Conservation (phyloP, 2,329 filamentous ascomycete genomes). For the Colletotrichum sp. region DNA sequence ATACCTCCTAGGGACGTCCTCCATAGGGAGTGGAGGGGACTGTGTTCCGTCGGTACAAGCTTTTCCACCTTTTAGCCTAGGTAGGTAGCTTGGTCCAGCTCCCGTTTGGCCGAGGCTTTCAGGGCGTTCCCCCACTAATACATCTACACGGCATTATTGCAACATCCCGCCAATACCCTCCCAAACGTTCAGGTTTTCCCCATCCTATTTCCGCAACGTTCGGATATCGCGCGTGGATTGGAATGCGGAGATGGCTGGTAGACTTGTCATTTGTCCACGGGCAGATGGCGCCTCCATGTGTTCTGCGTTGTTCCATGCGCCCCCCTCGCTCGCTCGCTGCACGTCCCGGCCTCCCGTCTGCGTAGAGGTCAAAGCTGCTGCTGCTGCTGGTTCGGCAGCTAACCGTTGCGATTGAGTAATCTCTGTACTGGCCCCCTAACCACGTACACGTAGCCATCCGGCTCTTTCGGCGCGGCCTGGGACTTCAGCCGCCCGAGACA, state of each 20-base stretch:
- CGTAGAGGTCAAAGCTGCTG: not conserved
- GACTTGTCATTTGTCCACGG: not conserved
- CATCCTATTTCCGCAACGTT: not conserved
- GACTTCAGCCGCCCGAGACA: not conserved
- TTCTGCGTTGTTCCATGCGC: not conserved
- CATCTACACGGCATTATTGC: not conserved
- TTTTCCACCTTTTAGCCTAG: not conserved
- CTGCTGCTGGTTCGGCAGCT: not conserved
- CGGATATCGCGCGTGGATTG: not conserved
- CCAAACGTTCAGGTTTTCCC: not conserved
- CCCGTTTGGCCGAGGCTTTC: slow-evolving; percentile 11
- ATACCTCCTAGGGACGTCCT: not conserved
- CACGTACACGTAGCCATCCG: not conserved
- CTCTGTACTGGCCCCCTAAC: not conserved
- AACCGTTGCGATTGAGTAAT: not conserved
- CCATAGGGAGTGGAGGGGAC: not conserved
- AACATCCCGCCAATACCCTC: not conserved
- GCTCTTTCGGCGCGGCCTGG: not conserved
- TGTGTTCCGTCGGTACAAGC: not conserved
- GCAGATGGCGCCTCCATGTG: not conserved
- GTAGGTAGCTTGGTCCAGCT: not conserved
- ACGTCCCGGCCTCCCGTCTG: not conserved
- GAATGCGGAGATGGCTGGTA: not conserved
- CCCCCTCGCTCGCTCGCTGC: not conserved
- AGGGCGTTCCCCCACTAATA: not conserved